These are phyloP conservation scores for Annulohypoxylon maeteangense DNA, from an alignment of 495 filamentous ascomycete genomes.

Conservation along the genomic window DNA sequence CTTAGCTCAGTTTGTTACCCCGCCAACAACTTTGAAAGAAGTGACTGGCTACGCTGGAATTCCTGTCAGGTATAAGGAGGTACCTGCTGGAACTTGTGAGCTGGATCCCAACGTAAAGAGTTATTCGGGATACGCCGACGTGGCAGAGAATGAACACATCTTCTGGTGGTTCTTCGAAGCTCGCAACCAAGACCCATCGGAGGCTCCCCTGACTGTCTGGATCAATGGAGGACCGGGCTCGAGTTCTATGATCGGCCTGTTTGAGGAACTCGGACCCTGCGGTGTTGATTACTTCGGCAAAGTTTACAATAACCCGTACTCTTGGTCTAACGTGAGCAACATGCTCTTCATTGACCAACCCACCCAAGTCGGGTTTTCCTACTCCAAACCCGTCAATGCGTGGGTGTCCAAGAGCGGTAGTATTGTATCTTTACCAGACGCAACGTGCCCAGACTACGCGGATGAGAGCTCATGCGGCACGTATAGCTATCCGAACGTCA, in stretches of 20 bases:
- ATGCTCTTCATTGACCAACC: slow-evolving; percentile 72
- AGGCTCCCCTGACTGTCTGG: slow-evolving; percentile 71
- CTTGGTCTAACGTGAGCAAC: slow-evolving; percentile 68
- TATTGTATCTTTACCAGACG: slow-evolving; percentile 54
- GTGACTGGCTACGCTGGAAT: slow-evolving; percentile 63
- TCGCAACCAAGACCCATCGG: slow-evolving; percentile 61
- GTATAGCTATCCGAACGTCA: slow-evolving; percentile 62
- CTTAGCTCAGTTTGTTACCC: slow-evolving; percentile 67
- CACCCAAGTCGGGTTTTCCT: slow-evolving; percentile 68
- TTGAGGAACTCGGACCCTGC: slow-evolving; percentile 72
- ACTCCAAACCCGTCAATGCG: slow-evolving; percentile 63
- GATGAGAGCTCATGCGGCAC: slow-evolving; percentile 61
- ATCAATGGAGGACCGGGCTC: slow-evolving; percentile 70
- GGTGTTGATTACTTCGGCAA: slow-evolving; percentile 61
- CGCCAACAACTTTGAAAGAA: slow-evolving; percentile 63
- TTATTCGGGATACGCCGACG: slow-evolving; percentile 74
- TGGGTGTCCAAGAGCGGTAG: slow-evolving; percentile 51
- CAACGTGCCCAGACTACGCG: slow-evolving; percentile 66
- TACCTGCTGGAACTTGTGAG: slow-evolving; percentile 72
- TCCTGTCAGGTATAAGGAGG: slow-evolving; percentile 69
- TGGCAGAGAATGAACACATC: slow-evolving; percentile 68
- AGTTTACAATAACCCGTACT: slow-evolving; percentile 66
- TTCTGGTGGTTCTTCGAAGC: slow-evolving; percentile 77
- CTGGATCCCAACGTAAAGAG: slow-evolving; percentile 71
- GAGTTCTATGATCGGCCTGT: slow-evolving; percentile 70